Conservation (phyloP, 2,329 filamentous ascomycete genomes). For the Diaporthe amygdali region DNA sequence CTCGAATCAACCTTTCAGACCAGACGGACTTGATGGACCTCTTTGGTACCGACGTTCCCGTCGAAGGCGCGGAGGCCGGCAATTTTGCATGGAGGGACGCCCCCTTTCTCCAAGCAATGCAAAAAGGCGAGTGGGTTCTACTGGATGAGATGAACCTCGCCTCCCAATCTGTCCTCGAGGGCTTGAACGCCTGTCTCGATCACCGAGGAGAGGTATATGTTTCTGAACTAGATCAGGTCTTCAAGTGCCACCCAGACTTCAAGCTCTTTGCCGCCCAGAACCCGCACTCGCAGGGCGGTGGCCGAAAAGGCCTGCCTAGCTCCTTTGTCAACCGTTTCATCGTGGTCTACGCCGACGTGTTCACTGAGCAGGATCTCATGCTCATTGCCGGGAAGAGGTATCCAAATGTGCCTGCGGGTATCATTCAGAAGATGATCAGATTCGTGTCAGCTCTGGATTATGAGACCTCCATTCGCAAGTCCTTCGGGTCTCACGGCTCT, state of each 20-base stretch:
- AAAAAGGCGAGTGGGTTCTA: slow-evolving; percentile 93
- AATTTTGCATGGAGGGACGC: slow-evolving; percentile 96
- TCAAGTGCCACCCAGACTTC: slow-evolving; percentile 87
- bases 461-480: slow-evolving; percentile 65
- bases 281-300: slow-evolving; percentile 95
- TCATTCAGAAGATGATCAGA: slow-evolving; percentile 71
- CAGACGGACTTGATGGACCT: slow-evolving; percentile 98
- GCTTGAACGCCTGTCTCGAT: slow-evolving; percentile 93
- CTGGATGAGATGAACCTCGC: slow-evolving; percentile 99
- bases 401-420: slow-evolving; percentile 62
- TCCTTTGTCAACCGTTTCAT: slow-evolving; percentile 99
- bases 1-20: slow-evolving; percentile 95
- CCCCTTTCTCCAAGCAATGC: slow-evolving; percentile 95
- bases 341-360: slow-evolving; percentile 94
- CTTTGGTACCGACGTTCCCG: slow-evolving; percentile 94
- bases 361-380: slow-evolving; percentile 79
- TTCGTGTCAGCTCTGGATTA: slow-evolving; percentile 84
- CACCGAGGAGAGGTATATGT: slow-evolving; percentile 96
- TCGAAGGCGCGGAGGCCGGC: slow-evolving; percentile 89
- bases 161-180: slow-evolving; percentile 94
- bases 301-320: slow-evolving; percentile 89
- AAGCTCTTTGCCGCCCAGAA: slow-evolving; percentile 97
- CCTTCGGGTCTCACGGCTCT: slow-evolving; percentile 68
- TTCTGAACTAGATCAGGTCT: slow-evolving; percentile 92
- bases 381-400: slow-evolving; percentile 83